Base-by-base conservation (phyloP, 2,329 filamentous ascomycete genomes). In the Beauveria sp. region DNA sequence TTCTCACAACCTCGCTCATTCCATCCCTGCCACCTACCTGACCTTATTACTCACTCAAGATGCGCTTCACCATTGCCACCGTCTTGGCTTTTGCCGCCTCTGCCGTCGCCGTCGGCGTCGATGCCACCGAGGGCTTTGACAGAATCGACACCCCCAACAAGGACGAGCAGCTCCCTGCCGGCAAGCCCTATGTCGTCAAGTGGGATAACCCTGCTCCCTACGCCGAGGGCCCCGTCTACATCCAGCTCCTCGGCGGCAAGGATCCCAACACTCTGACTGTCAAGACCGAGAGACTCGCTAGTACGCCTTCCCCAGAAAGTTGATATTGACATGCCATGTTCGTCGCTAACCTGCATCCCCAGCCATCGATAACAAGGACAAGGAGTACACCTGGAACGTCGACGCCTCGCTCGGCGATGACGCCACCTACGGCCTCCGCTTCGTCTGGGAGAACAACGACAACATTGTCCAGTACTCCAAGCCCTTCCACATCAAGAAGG, bases 401-500 rank as follows among this genome's bases (percentile, higher is more conserved):
- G 75, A 75, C 69, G 68, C 74, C 63, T 64, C 69, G 30, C 76
- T 82, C 30, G 80, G 79, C 64, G 67, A 67, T 62, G 69, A 75
- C 46, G 74, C 74, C 58, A 77, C 78, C 68, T 87, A 87, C 73
- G 85, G 85, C 66, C 75, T 88, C 70, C 75, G 78, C 74, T 75
- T 88, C 73, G 71, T 71, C 64, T 76, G 79, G 42, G 78, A 81
- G 66, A 73, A 71, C 65, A 70, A 84, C 74, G 59, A 74, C 24
- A 65, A 55, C 12, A 73, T 79, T 69, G 84, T 83, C 79, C 84
- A 87, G 79, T 87, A 81, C 79, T 85, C 82, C 61, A 80, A 80
- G 76, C 83, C 83, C 67, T 88, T 88, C 78, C 67, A 75, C 69
- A 84, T 85, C 68, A 69, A 70, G 60, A 74, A 70, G 52, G 69